Evolutionary conservation across 2,329 filamentous ascomycete genomes (phyloP).

Genomic region (Aspergillus tubingensis): DNA sequence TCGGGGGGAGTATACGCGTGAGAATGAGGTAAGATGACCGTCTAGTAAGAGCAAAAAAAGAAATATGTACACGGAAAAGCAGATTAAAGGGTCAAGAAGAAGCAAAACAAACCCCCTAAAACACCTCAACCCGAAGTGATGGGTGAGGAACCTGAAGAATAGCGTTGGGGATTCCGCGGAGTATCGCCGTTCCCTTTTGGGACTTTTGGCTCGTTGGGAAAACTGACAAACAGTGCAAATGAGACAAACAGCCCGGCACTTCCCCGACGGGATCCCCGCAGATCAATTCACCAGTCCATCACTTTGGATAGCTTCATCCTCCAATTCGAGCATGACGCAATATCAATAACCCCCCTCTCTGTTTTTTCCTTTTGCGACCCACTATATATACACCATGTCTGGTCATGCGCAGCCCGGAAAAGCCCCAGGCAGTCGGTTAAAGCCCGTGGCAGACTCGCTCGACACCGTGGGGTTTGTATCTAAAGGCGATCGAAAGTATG

Average conservation of each 20-base stretch:
- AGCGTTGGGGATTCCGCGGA: slow-evolving; percentile 9
- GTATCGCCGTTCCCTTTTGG: background rate
- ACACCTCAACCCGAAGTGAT: background rate
- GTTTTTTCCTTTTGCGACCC: background rate
- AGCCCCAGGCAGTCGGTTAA: slow-evolving; percentile 55
- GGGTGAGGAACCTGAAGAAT: background rate
- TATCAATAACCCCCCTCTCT: background rate
- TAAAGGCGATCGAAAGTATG: slow-evolving; percentile 83
- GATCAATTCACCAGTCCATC: background rate
- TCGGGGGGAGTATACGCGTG: background rate
- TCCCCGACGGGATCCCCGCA: background rate
- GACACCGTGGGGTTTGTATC: slow-evolving; percentile 83
- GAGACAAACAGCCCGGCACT: slow-evolving; percentile 10
- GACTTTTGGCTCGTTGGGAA: slow-evolving; percentile 23
- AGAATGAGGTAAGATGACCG: background rate
- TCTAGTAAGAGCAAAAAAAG: background rate
- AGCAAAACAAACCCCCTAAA: background rate
- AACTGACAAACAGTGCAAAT: slow-evolving; percentile 14
- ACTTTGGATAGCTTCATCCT: background rate
- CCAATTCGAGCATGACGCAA: background rate
- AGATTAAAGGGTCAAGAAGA: background rate
- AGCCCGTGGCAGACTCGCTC: slow-evolving; percentile 74
- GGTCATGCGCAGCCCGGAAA: slow-evolving; percentile 21
- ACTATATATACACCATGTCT: slow-evolving; percentile 19
- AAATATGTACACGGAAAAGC: background rate